phyloP scores from a whole-genome alignment of 495 filamentous ascomycete species.

The Opeltia flavorubescens region DNA sequence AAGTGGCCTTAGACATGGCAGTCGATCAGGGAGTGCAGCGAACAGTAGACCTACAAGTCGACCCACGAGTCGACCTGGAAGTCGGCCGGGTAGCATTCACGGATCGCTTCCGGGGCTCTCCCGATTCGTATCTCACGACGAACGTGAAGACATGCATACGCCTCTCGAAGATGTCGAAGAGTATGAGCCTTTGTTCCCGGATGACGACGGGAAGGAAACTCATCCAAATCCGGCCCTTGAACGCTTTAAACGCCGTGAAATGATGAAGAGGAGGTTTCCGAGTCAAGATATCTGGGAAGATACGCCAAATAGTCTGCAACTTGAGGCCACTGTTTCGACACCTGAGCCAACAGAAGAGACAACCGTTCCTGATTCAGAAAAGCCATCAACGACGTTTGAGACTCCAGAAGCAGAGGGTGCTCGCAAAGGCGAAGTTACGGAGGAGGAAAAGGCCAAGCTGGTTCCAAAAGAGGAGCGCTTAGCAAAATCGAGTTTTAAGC shows the following conservation, averaged over 20 bases:
- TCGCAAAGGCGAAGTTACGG: slow-evolving; percentile 32
- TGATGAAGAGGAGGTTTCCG: slow-evolving; percentile 67
- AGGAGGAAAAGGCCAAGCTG: slow-evolving; percentile 33
- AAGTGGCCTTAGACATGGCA: slow-evolving; percentile 13
- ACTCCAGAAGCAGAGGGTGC: slow-evolving; percentile 40
- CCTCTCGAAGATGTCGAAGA: slow-evolving; percentile 84
- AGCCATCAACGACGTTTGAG: slow-evolving; percentile 29
- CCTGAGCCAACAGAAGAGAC: slow-evolving; percentile 46
- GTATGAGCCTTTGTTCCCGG: slow-evolving; percentile 89
- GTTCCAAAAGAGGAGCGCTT: slow-evolving; percentile 32
- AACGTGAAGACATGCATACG: slow-evolving; percentile 41
- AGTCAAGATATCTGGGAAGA: slow-evolving; percentile 97
- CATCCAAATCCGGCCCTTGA: slow-evolving; percentile 41
- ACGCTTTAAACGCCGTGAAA: slow-evolving; percentile 46
- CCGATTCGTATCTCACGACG: slow-evolving; percentile 35
- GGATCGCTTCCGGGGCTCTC: slow-evolving; percentile 28
- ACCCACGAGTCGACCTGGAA: slow-evolving; percentile 47
- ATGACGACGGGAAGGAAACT: slow-evolving; percentile 53
- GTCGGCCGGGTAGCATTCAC: slow-evolving; percentile 39
- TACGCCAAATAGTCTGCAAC: slow-evolving; percentile 72
- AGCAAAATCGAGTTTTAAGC: slow-evolving; percentile 27
- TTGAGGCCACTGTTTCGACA: slow-evolving; percentile 71
- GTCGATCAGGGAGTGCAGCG: slow-evolving; percentile 37
- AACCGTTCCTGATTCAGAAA: slow-evolving; percentile 15
- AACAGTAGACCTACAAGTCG: slow-evolving; percentile 62